Percentiles rank a stretch among this genome's conserved stretches.
Evolutionary conservation across 495 filamentous ascomycete species (phyloP).

Genomic region (Xylaria cubensis): DNA sequence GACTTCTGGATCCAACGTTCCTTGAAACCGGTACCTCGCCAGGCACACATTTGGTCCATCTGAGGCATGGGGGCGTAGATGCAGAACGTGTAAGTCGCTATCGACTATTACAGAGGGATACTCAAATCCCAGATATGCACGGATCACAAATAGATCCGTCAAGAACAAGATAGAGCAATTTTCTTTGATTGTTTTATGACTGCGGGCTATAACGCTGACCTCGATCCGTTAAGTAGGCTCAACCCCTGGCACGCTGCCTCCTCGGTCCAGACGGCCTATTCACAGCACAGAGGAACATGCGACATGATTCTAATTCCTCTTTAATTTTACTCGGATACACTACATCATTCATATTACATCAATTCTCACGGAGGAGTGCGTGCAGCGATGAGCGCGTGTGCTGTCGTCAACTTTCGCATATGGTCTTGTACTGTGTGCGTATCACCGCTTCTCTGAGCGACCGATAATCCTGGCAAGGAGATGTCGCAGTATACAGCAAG

Average conservation of each 20-base stretch:
- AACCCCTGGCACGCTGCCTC: background rate
- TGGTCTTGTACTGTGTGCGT: background rate
- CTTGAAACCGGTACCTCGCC: background rate
- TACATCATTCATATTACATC: background rate
- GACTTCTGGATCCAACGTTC: background rate
- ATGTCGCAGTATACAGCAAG: background rate
- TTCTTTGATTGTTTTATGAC: background rate
- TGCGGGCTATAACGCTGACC: background rate
- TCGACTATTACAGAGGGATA: background rate
- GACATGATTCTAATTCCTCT: background rate
- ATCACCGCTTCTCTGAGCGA: background rate
- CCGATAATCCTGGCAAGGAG: background rate
- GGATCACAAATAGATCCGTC: background rate
- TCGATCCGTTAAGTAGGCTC: slow-evolving; percentile 1
- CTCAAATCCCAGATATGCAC: background rate
- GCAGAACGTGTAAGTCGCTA: background rate
- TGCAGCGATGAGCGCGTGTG: background rate
- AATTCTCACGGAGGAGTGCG: slow-evolving; percentile 8
- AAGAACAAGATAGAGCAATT: background rate
- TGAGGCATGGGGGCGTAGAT: background rate
- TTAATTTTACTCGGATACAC: background rate
- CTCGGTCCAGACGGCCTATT: background rate
- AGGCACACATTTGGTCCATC: background rate
- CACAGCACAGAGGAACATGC: background rate
- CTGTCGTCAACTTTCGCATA: background rate